phyloP scores from a whole-genome alignment of 2,329 filamentous ascomycete genomes.

The Colletotrichum musicola region DNA sequence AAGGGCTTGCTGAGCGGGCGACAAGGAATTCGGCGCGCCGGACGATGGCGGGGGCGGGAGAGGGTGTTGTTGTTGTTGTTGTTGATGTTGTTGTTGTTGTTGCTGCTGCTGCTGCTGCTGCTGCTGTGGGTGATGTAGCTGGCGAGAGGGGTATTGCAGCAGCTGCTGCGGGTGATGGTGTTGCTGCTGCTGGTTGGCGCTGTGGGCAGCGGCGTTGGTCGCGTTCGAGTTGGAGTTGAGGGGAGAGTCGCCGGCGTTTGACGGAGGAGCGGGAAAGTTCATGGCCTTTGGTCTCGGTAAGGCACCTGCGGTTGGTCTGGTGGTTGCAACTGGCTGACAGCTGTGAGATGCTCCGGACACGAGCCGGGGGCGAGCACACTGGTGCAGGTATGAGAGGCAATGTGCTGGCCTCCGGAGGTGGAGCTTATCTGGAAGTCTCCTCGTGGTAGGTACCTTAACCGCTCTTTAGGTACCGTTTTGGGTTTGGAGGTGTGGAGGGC shows the following conservation, averaged over 20 bases:
- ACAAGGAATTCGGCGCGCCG: slow-evolving; percentile 36
- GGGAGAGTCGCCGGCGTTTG: slow-evolving; percentile 42
- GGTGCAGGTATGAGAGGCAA: background rate
- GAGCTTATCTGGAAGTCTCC: slow-evolving; percentile 35
- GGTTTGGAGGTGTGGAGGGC: slow-evolving; percentile 34
- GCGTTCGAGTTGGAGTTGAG: slow-evolving; percentile 47
- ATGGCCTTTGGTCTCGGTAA: slow-evolving; percentile 39
- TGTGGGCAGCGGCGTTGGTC: slow-evolving; percentile 29
- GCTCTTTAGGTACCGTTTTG: slow-evolving; percentile 33
- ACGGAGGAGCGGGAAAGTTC: slow-evolving; percentile 48
- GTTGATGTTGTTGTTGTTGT: slow-evolving; percentile 41
- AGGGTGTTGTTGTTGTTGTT: slow-evolving; percentile 40
- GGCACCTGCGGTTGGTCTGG: slow-evolving; percentile 5
- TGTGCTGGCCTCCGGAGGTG: slow-evolving; percentile 30
- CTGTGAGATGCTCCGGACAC: slow-evolving; percentile 25
- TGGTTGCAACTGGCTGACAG: slow-evolving; percentile 38
- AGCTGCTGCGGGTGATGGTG: slow-evolving; percentile 41
- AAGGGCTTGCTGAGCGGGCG: slow-evolving; percentile 40
- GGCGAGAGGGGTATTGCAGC: slow-evolving; percentile 35
- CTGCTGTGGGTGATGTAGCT: slow-evolving; percentile 39
- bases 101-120: slow-evolving; percentile 36
- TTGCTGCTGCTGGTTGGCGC: slow-evolving; percentile 38
- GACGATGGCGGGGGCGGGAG: slow-evolving; percentile 35
- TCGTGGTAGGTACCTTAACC: slow-evolving; percentile 33
- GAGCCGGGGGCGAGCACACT: slow-evolving; percentile 16